Evolutionary conservation across 169 alveolate species (phyloP), one percentile per base, ranked within the genome.

Genomic region (Theileria parva): DNA sequence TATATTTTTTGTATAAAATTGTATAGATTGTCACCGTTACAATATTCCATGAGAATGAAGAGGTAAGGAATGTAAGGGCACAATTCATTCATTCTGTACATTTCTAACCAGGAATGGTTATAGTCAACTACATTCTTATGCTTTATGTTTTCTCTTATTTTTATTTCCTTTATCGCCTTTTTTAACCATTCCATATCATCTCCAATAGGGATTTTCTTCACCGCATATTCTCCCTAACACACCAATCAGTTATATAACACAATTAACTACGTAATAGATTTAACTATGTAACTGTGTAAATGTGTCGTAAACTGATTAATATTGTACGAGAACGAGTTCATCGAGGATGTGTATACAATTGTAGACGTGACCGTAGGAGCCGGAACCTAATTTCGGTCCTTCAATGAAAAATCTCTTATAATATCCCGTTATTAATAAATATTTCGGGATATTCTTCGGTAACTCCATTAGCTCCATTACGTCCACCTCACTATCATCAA

Each of bases 41-140:
- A 92, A 79, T 88, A 92, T 77, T 91, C 96, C 96, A 92, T 92
- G 37, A 92, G 80, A 53, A 91, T 91, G 80, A 92, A 92, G 23
- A 92, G 89, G 95, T 95, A 92, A 7, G 96, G 96, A 0, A 92
- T 94, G 57, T 74, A 80, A n/a, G 93, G 93, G 57, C 95, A 86
- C 48, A 88, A 67, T 27, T 92, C 95, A 34, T 86, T 88, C 39
- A 92, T 74, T 68, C 94, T 88, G 84, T 89, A 81, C 92, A 89
- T 77, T 89, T 91, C 95, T 23, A 91, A 72, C 95, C 95, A 91
- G n/a, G 94, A 88, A 57, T 91, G 95, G 67, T 91, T 91, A 44
- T 91, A 91, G 65, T 88, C 92, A 15, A 91, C 95, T 12, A 91
- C 86, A 76, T 92, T 92, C 27, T 85, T 89, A 73, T 92, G 96